Conservation (phyloP, 1,139 yeast genomes). For the Zygosaccharomyces pseudobailii region DNA sequence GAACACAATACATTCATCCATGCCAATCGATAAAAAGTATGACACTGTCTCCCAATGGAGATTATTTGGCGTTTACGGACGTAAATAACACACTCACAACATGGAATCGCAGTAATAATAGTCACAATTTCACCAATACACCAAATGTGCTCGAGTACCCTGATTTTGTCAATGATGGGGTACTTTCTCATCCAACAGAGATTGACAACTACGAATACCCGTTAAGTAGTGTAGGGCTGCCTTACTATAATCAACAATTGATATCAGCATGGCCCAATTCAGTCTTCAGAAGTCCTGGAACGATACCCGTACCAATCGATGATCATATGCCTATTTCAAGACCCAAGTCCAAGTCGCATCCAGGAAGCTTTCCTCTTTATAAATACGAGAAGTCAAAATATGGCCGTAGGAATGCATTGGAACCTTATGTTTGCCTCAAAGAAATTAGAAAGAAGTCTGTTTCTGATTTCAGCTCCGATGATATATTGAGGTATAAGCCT, state of each 20-base stretch:
- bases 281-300: conserved; percentile 51
- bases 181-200: conserved; percentile 36
- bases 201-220: conserved; percentile 49
- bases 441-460: conserved; percentile 44
- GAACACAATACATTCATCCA: conserved; percentile 57
- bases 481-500: conserved; percentile 26
- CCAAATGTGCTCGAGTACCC: conserved; percentile 37
- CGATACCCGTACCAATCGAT: conserved; percentile 41
- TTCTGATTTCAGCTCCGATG: conserved; percentile 16
- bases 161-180: conserved; percentile 34
- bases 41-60: conserved; percentile 77
- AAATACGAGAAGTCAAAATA: conserved; percentile 52
- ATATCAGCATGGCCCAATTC: conserved; percentile 75
- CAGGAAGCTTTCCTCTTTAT: conserved; percentile 17
- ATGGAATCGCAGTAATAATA: conserved; percentile 47
- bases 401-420: conserved; percentile 48
- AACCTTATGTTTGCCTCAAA: conserved; percentile 56
- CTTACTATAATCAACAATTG: conserved; percentile 73
- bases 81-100: conserved; percentile 59
- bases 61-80: conserved; percentile 67
- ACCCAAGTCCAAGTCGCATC: background rate
- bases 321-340: conserved; percentile 11
- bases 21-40: conserved; percentile 51
- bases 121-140: conserved; percentile 36
- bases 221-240: conserved; percentile 73